A percentile compares a stretch with the other conserved stretches of the same genome.
Conservation (phyloP, 192 early-diverging fungal genomes). For the Umbelopsis isabellina region DNA sequence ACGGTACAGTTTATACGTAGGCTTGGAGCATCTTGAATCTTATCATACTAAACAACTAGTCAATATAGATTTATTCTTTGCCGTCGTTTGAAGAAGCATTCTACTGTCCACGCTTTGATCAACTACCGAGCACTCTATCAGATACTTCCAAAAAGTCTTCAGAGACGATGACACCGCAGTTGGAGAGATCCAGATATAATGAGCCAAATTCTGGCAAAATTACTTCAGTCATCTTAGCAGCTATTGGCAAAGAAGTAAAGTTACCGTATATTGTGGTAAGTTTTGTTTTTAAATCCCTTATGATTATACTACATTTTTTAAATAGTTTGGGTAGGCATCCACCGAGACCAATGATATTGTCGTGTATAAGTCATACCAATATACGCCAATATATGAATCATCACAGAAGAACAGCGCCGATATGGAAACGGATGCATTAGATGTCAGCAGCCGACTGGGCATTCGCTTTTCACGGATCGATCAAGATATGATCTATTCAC, state of each 20-base stretch:
- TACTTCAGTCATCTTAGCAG: conserved; percentile 69
- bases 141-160: conserved; percentile 50
- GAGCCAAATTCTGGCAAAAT: conserved; percentile 50
- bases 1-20: conserved; percentile 47
- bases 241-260: conserved; percentile 61
- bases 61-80: conserved; percentile 53
- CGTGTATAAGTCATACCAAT: conserved; percentile 69
- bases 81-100: conserved; percentile 62
- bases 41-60: no score
- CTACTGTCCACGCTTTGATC: conserved; percentile 58
- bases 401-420: conserved; percentile 6
- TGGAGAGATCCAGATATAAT: background rate
- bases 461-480: conserved; percentile 68
- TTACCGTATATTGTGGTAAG: conserved; percentile 75
- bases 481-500: conserved; percentile 44
- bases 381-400: conserved; percentile 43
- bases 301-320: conserved; percentile 2
- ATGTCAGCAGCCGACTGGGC: conserved; percentile 57
- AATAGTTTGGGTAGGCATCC: conserved; percentile 52
- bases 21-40: no score
- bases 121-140: conserved; percentile 55
- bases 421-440: conserved; percentile 4
- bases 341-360: conserved; percentile 69
- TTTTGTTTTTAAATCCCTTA: background rate
- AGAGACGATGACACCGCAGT: conserved; percentile 6